phyloP scores from a whole-genome alignment of 2,329 filamentous ascomycete species.

The Hirsutella rhossiliensis region DNA sequence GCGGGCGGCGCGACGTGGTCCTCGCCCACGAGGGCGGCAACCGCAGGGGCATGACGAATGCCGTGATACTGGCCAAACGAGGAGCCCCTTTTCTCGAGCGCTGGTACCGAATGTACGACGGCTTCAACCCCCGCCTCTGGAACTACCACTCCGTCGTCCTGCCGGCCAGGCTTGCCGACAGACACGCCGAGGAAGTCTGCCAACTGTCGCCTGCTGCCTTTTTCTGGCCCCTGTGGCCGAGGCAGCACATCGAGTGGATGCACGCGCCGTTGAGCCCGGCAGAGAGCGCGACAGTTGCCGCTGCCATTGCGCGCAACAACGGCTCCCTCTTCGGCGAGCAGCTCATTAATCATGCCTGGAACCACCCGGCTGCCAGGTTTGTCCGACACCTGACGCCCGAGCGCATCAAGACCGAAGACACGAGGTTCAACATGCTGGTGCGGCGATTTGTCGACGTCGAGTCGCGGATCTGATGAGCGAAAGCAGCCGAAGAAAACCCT shows the following conservation, averaged over 20 bases:
- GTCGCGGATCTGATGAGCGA: no score
- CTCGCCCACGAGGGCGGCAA: conserved; percentile 1
- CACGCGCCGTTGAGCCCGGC: background rate
- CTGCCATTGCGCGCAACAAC: background rate
- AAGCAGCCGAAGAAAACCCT: no score
- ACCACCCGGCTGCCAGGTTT: background rate
- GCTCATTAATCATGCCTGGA: background rate
- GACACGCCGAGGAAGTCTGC: background rate
- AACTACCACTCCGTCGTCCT: conserved; percentile 1
- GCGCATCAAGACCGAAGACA: background rate
- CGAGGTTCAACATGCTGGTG: conserved; percentile 1
- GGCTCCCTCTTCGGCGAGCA: background rate
- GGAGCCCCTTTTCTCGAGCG: background rate
- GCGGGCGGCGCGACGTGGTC: background rate
- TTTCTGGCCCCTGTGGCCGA: conserved; percentile 1
- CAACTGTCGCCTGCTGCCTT: background rate
- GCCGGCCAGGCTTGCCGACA: background rate
- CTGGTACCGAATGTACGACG: background rate
- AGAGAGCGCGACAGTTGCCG: background rate
- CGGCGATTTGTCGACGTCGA: background rate
- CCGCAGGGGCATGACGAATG: background rate
- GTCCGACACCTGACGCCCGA: no score
- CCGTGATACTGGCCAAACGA: conserved; percentile 1
- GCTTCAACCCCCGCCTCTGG: conserved; percentile 1
- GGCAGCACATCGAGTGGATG: background rate